phyloP scores from a whole-genome alignment of 768 basidiomycete species.

The Dioszegia aurantiaca region DNA sequence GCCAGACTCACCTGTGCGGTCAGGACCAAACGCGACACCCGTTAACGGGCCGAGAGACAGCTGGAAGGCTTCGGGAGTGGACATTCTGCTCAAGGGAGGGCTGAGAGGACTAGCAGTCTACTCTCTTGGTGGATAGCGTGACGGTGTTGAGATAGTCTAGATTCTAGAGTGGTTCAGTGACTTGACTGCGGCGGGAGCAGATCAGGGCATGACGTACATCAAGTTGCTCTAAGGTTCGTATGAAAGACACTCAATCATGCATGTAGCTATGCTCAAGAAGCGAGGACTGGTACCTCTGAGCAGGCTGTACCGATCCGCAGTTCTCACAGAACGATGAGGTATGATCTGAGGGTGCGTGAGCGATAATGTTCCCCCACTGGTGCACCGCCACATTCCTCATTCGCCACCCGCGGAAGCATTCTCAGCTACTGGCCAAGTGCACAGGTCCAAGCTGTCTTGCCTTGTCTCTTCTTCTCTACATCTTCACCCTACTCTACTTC shows the following conservation, averaged over 20 bases:
- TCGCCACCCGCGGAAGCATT: conserved; percentile 1
- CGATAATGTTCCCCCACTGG: not conserved
- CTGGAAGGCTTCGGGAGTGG: conserved; percentile 71
- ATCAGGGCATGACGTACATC: not conserved
- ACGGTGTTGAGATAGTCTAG: too few species aligned
- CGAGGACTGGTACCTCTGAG: too few species aligned
- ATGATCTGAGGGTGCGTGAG: not conserved
- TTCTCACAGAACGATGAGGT: too few species aligned
- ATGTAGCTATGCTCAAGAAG: too few species aligned
- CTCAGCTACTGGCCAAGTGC: too few species aligned
- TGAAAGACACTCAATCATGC: too few species aligned
- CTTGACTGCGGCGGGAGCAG: conserved; percentile 2
- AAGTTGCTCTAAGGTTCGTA: too few species aligned
- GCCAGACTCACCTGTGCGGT: conserved; percentile 69
- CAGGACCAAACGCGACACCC: conserved; percentile 84
- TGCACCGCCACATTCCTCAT: conserved; percentile 5
- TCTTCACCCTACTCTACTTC: too few species aligned
- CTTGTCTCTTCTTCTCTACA: not conserved
- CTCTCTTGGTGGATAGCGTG: too few species aligned
- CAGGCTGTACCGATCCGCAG: too few species aligned
- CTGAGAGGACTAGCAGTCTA: conserved; percentile 79
- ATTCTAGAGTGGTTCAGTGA: too few species aligned
- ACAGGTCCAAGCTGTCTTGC: too few species aligned
- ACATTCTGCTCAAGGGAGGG: conserved; percentile 54
- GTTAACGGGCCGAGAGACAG: conserved; percentile 82